Base-by-base conservation (phyloP, 2,329 filamentous ascomycete genomes). In the Tolypocladium amazonense region DNA sequence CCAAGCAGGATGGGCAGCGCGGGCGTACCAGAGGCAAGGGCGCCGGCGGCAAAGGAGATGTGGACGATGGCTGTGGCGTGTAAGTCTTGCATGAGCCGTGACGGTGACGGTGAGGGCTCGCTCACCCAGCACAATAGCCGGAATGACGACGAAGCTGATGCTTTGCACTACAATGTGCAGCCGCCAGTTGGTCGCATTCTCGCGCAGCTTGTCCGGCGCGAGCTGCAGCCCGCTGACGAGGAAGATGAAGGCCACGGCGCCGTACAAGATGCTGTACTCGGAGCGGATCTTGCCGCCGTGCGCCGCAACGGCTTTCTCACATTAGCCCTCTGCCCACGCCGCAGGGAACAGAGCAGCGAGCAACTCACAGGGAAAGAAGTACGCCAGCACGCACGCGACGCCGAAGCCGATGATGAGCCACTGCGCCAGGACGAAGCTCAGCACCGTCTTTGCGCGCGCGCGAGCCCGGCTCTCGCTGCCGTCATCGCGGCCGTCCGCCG, bases 221-320 rank as follows among this genome's bases (percentile, higher is more conserved):
- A 90, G 81, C 57, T 88, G 88, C 65, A 89, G 79, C 4, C 88
- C 88, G 59, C 86, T 89, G 64, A 89, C 79, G 60, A 90, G 76
- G 70, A 90, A 90, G 65, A 90, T 88, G 66, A 89, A 72, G 23
- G 80, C 83, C 37, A 90, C 85, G 25, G 81, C 84, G 38, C 87
- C 85, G 69, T 90, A 90, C 37, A 89, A 78, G 58, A 89, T 82
- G 75, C 67, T 84, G 75, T 74, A 82, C 72, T 75, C 83, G 66
- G 72, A 86, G 72, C 71, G 82, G 71, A 78, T 80, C 54, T 72
- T 68, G 8, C 79, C 79, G 41, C 78, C 78, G 56, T 75, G 74
- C 23, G 76, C 74, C 50, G 80, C 79, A 60, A 82, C 76, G 56
- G 77, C 77, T 79, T 58, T 33, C 30, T 20, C 18, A 20, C 39